A percentile compares a stretch with the other conserved stretches of the same genome.
phyloP scores from a whole-genome alignment of 129 eudicot species.

The Artemisia tridentata region DNA sequence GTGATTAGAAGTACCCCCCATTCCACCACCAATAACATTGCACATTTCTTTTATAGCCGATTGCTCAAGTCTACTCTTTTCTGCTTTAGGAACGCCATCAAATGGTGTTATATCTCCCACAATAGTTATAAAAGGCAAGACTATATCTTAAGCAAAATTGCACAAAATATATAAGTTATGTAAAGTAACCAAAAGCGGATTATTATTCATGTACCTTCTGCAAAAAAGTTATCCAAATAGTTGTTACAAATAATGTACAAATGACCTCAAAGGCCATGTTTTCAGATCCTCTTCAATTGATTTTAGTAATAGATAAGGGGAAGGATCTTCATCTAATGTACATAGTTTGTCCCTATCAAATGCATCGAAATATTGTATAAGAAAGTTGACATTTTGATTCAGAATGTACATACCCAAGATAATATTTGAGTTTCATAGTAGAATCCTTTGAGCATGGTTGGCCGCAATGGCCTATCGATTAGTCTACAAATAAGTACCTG shows the following conservation, averaged over 20 bases:
- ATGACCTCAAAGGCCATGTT: too few relatives aligned
- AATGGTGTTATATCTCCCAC: constrained; percentile 98
- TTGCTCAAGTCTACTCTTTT: constrained; percentile 85
- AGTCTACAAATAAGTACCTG: constrained; percentile 97
- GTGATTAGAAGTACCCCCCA: constrained; percentile 58
- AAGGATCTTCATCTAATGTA: too few relatives aligned
- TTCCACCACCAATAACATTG: constrained; percentile 92
- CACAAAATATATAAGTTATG: not conserved
- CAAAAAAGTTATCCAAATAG: too few relatives aligned
- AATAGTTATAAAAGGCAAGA: constrained; percentile 53
- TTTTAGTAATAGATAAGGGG: too few relatives aligned
- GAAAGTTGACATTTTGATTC: constrained; percentile 1
- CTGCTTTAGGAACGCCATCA: constrained; percentile 89
- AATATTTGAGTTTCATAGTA: constrained; percentile 94
- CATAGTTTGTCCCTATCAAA: too few relatives aligned
- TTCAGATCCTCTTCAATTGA: too few relatives aligned
- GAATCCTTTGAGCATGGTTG: constrained; percentile 96
- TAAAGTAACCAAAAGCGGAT: not conserved
- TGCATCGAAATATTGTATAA: constrained; percentile 2
- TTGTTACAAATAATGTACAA: too few relatives aligned
- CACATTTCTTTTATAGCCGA: constrained; percentile 96
- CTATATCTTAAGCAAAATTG: constrained; percentile 4
- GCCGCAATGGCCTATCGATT: constrained; percentile 94
- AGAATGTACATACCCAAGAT: constrained; percentile 74
- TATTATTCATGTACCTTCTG: constrained; percentile 66